A percentile compares a stretch with the other conserved stretches of the same genome.
Evolutionary conservation across 371 early-diverging fungal genomes (phyloP).

Genomic region (Rhizopus arrhizus): DNA sequence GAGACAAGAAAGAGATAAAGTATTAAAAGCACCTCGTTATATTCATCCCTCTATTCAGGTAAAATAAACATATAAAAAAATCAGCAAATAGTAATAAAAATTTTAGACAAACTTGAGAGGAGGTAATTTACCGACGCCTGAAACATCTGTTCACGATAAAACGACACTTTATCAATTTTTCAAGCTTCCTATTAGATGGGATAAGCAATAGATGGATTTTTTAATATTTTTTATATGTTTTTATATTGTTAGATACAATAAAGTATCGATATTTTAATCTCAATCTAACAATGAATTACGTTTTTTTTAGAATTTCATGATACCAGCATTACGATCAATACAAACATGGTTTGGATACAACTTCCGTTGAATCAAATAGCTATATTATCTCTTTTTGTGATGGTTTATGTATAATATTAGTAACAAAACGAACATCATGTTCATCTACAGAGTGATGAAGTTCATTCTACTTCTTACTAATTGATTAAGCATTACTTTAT

Average conservation of each 20-base stretch:
- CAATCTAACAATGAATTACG: too few relatives aligned
- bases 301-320: slow-evolving; percentile 71
- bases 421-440: slow-evolving; percentile 96
- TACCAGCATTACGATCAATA: slow-evolving; percentile 91
- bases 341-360: slow-evolving; percentile 71
- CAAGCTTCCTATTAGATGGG: slow-evolving; percentile 26
- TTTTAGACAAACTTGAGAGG: slow-evolving; percentile 31
- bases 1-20: slow-evolving; percentile 37
- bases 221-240: too few relatives aligned
- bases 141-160: slow-evolving; percentile 23
- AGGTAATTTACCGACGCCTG: slow-evolving; percentile 28
- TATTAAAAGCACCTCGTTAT: slow-evolving; percentile 42
- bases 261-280: too few relatives aligned
- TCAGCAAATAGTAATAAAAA: not conserved
- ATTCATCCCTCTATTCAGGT: slow-evolving; percentile 55
- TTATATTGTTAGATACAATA: too few relatives aligned
- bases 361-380: slow-evolving; percentile 47
- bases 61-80: slow-evolving; percentile 3
- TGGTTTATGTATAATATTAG: slow-evolving; percentile 91
- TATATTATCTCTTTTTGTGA: slow-evolving; percentile 63
- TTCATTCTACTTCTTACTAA: slow-evolving; percentile 79
- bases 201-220: not conserved
- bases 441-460: slow-evolving; percentile 94
- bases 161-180: slow-evolving; percentile 22
- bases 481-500: slow-evolving; percentile 70